phyloP scores from a whole-genome alignment of 345 rosid genomes.

The Nasturtium officinale region DNA sequence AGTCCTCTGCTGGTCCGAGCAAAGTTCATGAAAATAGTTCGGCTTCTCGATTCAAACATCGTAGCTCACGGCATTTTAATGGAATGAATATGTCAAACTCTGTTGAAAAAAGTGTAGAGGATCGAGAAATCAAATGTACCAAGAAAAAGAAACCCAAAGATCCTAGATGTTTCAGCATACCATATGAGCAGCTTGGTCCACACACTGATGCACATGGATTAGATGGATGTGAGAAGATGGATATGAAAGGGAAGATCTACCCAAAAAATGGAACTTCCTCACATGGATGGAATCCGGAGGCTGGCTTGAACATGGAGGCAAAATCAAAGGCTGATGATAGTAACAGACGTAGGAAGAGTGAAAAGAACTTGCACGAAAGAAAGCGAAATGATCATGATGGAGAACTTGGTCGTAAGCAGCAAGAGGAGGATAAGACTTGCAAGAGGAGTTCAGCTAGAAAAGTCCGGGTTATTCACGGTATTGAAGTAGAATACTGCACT shows the following conservation, averaged over 20 bases:
- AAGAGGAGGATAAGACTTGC: constrained; percentile 42
- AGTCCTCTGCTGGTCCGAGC: constrained; percentile 56
- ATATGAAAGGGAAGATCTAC: constrained; percentile 37
- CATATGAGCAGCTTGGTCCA: constrained; percentile 40
- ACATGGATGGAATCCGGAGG: constrained; percentile 40
- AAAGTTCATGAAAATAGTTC: constrained; percentile 51
- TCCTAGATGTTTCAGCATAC: constrained; percentile 27
- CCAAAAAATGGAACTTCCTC: constrained; percentile 36
- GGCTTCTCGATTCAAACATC: constrained; percentile 41
- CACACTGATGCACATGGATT: constrained; percentile 31
- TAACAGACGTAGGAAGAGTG: constrained; percentile 40
- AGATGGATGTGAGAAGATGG: constrained; percentile 43
- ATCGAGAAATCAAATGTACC: constrained; percentile 37
- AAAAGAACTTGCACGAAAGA: constrained; percentile 40
- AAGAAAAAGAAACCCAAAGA: constrained; percentile 34
- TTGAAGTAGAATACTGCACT: constrained; percentile 36
- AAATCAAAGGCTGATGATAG: constrained; percentile 42
- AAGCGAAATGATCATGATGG: constrained; percentile 36
- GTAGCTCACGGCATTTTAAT: constrained; percentile 52
- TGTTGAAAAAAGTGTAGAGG: constrained; percentile 39
- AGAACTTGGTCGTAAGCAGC: constrained; percentile 33
- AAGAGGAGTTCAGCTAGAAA: constrained; percentile 49
- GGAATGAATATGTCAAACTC: constrained; percentile 50
- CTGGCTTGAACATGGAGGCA: constrained; percentile 34
- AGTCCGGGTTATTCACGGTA: constrained; percentile 37